Conservation (phyloP, 257 asterid species). For the Plantago major region DNA sequence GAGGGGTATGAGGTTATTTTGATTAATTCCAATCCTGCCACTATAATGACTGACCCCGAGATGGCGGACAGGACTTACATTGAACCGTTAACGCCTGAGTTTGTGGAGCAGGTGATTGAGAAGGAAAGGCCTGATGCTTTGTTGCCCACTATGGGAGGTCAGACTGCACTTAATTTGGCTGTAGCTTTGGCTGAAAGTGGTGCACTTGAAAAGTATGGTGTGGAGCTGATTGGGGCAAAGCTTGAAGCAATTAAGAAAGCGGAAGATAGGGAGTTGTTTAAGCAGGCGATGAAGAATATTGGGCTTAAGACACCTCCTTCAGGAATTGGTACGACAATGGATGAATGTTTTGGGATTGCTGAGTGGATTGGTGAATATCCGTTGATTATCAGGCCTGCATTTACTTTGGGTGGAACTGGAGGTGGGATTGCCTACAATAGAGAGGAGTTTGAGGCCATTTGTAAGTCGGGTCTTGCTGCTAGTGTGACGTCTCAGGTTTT, state of each 20-base stretch:
- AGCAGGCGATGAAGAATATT: conserved; percentile 85
- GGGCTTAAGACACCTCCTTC: conserved; percentile 97
- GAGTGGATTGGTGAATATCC: conserved; percentile 84
- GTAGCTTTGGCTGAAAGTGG: conserved; percentile 95
- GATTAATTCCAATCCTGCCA: conserved; percentile 94
- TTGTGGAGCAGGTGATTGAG: conserved; percentile 91
- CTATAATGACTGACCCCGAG: conserved; percentile 96
- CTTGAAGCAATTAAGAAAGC: conserved; percentile 95
- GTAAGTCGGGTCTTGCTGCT: conserved; percentile 94
- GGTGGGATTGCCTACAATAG: conserved; percentile 97
- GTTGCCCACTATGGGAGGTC: conserved; percentile 98
- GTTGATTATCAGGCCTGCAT: conserved; percentile 89
- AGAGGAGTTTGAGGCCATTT: conserved; percentile 92
- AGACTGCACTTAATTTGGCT: conserved; percentile 92
- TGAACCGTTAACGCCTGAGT: conserved; percentile 95
- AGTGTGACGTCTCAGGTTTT: conserved; percentile 90
- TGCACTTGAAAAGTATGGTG: conserved; percentile 88
- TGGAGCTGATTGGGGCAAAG: conserved; percentile 95
- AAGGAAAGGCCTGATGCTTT: conserved; percentile 96
- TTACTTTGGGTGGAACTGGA: conserved; percentile 93
- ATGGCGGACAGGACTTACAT: conserved; percentile 90
- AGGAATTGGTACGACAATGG: conserved; percentile 87
- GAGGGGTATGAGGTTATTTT: conserved; percentile 93
- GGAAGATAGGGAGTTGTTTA: conserved; percentile 91
- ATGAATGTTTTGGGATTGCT: conserved; percentile 82